These are phyloP conservation scores for Phytophthora tentaculata DNA, from an alignment of 352 stramenopile genomes.

Conservation along the genomic window DNA sequence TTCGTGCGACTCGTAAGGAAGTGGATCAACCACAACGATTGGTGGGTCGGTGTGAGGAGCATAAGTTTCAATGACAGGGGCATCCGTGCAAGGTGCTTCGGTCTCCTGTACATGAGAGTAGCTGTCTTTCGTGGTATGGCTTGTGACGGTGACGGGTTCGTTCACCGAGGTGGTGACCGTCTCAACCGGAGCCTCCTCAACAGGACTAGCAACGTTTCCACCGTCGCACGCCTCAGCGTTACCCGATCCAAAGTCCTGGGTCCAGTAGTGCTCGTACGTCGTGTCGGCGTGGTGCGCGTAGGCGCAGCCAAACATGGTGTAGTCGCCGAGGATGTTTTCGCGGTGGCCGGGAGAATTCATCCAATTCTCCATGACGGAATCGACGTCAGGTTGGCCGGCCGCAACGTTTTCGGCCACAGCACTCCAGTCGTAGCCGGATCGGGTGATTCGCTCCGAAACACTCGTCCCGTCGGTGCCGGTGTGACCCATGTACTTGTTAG, in stretches of 20 bases:
- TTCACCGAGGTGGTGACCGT: not conserved
- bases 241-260: conserved; percentile 52
- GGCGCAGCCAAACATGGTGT: conserved; percentile 42
- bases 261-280: conserved; percentile 56
- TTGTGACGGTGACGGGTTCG: not conserved
- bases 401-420: conserved; percentile 47
- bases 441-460: conserved; percentile 37
- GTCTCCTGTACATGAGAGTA: conserved; percentile 7
- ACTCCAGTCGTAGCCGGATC: conserved; percentile 51
- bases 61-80: conserved; percentile 1
- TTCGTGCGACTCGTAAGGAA: conserved; percentile 3
- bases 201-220: not conserved
- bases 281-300: conserved; percentile 35
- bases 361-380: conserved; percentile 42
- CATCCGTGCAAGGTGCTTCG: not conserved
- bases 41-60: conserved; percentile 12
- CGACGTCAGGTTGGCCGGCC: conserved; percentile 39
- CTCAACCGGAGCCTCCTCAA: conserved; percentile 2
- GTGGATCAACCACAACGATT: not conserved
- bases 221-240: conserved; percentile 36
- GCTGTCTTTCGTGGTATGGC: not conserved
- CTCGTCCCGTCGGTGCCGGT: conserved; percentile 45
- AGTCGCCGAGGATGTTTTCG: conserved; percentile 41
- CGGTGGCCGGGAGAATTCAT: conserved; percentile 40
- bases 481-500: conserved; percentile 57